These are phyloP conservation scores for Alloteropsis semialata DNA, from an alignment of 176 grass and related monocot species.

Conservation along the genomic window DNA sequence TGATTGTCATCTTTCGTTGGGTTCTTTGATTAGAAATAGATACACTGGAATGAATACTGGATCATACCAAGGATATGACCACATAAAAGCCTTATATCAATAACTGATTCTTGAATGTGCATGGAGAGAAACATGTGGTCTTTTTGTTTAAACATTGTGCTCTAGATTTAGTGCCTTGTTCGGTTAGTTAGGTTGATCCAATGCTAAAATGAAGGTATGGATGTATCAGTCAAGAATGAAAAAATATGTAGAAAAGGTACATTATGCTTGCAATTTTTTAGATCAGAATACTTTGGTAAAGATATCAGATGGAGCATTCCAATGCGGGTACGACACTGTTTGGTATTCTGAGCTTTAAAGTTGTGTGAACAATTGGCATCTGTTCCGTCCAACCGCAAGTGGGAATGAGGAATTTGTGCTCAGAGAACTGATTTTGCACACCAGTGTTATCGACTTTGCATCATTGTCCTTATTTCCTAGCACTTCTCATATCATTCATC, in stretches of 20 bases:
- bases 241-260: background rate
- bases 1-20: background rate
- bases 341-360: background rate
- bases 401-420: conserved; percentile 2
- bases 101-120: background rate
- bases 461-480: background rate
- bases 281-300: background rate
- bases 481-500: background rate
- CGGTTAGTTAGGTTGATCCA: background rate
- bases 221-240: background rate
- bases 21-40: background rate
- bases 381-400: background rate
- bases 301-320: background rate
- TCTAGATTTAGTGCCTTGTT: background rate
- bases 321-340: background rate
- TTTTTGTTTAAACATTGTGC: background rate
- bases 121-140: background rate
- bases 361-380: background rate
- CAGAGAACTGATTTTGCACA: background rate
- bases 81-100: background rate
- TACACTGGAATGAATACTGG: background rate
- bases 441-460: background rate
- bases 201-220: background rate
- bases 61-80: conserved; percentile 16
- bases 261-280: background rate